Conservation (phyloP, 805 yeast genomes). For the Teunomyces gatunensis region DNA sequence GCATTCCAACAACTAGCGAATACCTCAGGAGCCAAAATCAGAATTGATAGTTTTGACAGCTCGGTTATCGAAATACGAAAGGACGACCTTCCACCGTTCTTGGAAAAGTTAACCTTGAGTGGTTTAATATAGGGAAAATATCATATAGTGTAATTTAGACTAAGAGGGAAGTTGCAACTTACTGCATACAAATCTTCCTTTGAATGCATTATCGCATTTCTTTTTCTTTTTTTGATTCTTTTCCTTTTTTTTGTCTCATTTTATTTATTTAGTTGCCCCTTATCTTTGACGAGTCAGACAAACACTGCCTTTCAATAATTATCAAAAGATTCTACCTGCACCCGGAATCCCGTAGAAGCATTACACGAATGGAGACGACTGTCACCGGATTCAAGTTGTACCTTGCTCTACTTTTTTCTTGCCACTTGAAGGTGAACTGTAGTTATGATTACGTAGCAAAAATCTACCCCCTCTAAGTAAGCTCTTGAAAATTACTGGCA, state of each 20-base stretch:
- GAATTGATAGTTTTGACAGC: conserved; percentile 93
- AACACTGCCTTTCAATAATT: too few species aligned
- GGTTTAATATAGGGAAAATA: conserved; percentile 5
- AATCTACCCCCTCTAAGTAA: neutral
- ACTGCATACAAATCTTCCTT: neutral
- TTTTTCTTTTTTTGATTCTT: too few species aligned
- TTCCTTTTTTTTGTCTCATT: neutral
- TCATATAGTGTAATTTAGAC: neutral
- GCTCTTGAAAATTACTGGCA: too few species aligned
- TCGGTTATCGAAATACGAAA: conserved; percentile 86
- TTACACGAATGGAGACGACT: too few species aligned
- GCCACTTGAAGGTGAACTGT: too few species aligned
- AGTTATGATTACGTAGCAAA: neutral
- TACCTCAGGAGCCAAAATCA: conserved; percentile 80
- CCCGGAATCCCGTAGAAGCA: too few species aligned
- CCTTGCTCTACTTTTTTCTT: too few species aligned
- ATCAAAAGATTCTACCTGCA: too few species aligned
- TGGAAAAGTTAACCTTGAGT: conserved; percentile 66
- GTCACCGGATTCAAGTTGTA: too few species aligned
- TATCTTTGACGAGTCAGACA: too few species aligned
- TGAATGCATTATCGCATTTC: neutral
- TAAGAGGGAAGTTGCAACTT: neutral
- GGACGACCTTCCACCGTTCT: conserved; percentile 83
- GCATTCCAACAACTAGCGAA: conserved; percentile 89
- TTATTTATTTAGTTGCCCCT: neutral